Evolutionary conservation across 1,284 basidiomycete species (phyloP), one percentile per base, ranked within the genome.

Genomic region (Pascua guehoae): DNA sequence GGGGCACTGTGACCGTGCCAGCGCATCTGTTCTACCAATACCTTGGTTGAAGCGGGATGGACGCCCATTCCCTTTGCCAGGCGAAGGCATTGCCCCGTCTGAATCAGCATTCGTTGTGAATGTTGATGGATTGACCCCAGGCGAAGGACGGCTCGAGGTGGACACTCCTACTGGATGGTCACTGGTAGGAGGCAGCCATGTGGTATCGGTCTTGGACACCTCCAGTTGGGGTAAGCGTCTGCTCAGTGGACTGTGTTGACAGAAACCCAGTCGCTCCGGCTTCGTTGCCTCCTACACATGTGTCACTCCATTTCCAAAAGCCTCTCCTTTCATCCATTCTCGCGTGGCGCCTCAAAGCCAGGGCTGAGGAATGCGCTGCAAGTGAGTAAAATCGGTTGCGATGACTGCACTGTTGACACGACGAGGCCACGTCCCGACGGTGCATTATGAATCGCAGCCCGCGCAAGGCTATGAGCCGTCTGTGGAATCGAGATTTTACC

Each of bases 401-500:
- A 4, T 3, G 24, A 32, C 24, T 3, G 24, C 24, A 32, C 24
- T 14, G 42, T 5, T 49, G n/a, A 17, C 11, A 8, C 47, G 9
- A 17, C 14, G 42, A 68, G 63, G 61, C 11, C 41, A 36, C n/a
- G 53, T 56, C 9, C 64, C 71, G 0, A 51, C 67, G 7, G 41
- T 69, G 32, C 57, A 62, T 49, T 62, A 53, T 53, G 42, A 82
- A 78, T 51, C 46, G 1, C 47, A 14, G 1, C 40, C 56, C n/a
- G 24, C 14, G 2, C 15, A 15, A 3, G 12, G 46, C 12, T 18
- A 36, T 2, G 16, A 5, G 2, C 15, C 47, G 7, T 24, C 37
- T 5, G 32, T 79, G 36, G 91, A 94, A 76, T 81, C 82, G 0
- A 87, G 90, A 61, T 89, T 87, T 68, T 86, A 85, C 68, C 82